Evolutionary conservation across 106 monocot species (phyloP), one percentile per base, ranked within the genome.

Genomic region (Acanthochlamys bracteata): DNA sequence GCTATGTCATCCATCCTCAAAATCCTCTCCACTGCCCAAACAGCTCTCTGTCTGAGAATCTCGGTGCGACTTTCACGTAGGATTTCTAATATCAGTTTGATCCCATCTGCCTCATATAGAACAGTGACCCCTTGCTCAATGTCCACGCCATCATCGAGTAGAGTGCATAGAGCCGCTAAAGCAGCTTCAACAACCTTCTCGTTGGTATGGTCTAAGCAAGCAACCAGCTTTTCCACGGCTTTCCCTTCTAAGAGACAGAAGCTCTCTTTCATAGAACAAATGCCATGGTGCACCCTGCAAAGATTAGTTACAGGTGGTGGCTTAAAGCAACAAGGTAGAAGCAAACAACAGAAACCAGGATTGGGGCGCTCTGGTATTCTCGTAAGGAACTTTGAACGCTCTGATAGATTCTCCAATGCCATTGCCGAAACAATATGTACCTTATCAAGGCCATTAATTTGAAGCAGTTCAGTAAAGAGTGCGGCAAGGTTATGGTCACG

Each of bases 11-110:
- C 90, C 0, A 58, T 75, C 67, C 95, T 84, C 64, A 96, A 63
- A 43, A 96, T 85, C 78, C 95, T 96, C 68, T 96, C 95, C 4
- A 84, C 88, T 0, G 90, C 95, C 95, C 95, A 96, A 52, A 96
- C 90, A 14, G 86, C 79, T 53, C 75, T 62, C 52, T 78, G 77
- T 73, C 80, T 69, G 17, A 96, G 81, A 27, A 82, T 26, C 68
- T 84, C 84, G 4, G 78, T 85, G 0, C 74, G 40, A 39, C 70
- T 90, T 59, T 88, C 80, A 15, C 61, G 53, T 26, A 96, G 66
- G 17, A 96, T 66, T n/a, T 80, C 80, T 15, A 96, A 68, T 64
- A 96, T 85, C 4, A 78, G 82, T 40, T 60, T 80, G 22, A 96
- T 72, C 42, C 90, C 95, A 0, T 90, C 84, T 0, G 80, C 80